Conservation (phyloP, 164 flowering plant genomes). For the Chimonanthus praecox region DNA sequence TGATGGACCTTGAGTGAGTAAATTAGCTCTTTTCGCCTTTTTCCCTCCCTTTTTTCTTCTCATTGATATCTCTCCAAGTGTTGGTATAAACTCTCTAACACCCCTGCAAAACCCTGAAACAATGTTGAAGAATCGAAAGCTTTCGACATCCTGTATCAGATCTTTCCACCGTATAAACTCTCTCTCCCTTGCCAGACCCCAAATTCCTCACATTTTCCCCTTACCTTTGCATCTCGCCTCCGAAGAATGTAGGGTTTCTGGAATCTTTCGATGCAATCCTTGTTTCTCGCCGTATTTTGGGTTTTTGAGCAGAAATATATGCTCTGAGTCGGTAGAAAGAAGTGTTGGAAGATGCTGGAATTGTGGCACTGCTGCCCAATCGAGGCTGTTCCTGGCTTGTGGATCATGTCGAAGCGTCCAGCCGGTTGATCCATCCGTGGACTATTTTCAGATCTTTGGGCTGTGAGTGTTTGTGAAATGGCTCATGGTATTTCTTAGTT, state of each 20-base stretch:
- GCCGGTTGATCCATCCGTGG: conserved; percentile 65
- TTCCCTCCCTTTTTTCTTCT: not conserved
- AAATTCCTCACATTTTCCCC: not conserved
- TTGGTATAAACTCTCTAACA: not conserved
- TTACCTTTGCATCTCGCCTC: not conserved
- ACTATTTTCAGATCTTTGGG: conserved; percentile 83
- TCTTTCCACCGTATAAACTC: not conserved
- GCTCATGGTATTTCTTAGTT: not conserved
- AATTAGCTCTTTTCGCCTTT: not conserved
- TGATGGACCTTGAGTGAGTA: too few relatives aligned
- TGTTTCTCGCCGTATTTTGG: not conserved
- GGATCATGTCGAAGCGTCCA: conserved; percentile 63
- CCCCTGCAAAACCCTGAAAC: not conserved
- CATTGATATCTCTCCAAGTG: too few relatives aligned
- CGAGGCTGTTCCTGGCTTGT: conserved; percentile 51
- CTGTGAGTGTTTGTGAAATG: conserved; percentile 20
- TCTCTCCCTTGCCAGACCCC: not conserved
- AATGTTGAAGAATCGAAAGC: conserved; percentile 1
- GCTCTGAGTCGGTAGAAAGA: not conserved
- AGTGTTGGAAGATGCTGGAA: conserved; percentile 1
- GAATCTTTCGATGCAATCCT: not conserved
- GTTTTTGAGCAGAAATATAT: not conserved
- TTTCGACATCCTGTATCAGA: not conserved
- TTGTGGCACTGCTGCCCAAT: conserved; percentile 26
- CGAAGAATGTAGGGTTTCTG: not conserved